phyloP scores from a whole-genome alignment of 2,329 filamentous ascomycete species.

The Colletotrichum theobromicola region DNA sequence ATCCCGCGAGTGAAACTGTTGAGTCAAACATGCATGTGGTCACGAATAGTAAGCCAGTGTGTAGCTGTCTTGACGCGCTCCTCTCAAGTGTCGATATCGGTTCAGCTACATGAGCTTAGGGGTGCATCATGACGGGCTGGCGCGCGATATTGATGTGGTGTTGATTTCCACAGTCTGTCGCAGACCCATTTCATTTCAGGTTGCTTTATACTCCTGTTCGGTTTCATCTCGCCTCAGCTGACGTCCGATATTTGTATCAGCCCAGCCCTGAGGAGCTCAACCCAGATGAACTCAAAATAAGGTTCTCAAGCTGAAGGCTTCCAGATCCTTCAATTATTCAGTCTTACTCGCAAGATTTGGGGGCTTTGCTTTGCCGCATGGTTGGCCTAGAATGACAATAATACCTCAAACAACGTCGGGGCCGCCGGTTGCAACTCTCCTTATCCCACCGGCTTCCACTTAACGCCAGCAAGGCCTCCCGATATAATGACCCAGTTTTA shows the following conservation, averaged over 20 bases:
- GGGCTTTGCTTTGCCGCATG: neutral
- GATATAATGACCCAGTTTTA: neutral
- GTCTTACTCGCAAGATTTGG: neutral
- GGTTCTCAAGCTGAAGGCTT: neutral
- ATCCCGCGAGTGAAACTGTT: no score
- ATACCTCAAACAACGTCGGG: neutral
- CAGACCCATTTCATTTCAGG: neutral
- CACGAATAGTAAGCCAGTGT: no score
- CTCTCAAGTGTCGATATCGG: no score
- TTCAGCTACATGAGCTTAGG: neutral
- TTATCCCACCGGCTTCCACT: neutral
- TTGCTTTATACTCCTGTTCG: neutral
- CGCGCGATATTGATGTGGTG: accelerated
- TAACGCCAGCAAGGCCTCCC: neutral
- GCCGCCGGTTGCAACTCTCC: neutral
- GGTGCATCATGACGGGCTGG: accelerated
- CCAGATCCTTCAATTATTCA: neutral
- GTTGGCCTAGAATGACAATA: neutral
- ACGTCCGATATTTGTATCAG: neutral
- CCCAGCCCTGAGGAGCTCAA: neutral
- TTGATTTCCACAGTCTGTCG: neutral
- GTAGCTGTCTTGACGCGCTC: no score
- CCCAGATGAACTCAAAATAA: neutral
- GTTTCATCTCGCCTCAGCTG: neutral
- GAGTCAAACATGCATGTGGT: no score